Evolutionary conservation across 371 early-diverging fungal species (phyloP).

Genomic region (Catenaria anguillulae): DNA sequence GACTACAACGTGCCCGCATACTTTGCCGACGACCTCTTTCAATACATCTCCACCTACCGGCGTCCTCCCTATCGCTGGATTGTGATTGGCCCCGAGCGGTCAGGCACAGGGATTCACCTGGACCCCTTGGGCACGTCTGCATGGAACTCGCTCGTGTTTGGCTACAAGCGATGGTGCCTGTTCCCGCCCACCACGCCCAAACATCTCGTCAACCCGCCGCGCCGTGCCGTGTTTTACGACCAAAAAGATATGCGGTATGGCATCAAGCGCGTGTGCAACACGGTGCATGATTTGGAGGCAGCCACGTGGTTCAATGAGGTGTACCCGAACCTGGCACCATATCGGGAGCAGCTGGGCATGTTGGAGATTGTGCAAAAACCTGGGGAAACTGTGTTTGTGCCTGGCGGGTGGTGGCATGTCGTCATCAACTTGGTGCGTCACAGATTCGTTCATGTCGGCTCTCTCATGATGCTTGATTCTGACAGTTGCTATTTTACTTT

Average conservation of each 20-base stretch:
- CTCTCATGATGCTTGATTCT: too few species aligned
- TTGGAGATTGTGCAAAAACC: slow-evolving; percentile 57
- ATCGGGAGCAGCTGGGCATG: slow-evolving; percentile 44
- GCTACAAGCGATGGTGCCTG: slow-evolving; percentile 56
- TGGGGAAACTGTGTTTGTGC: slow-evolving; percentile 70
- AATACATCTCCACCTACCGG: slow-evolving; percentile 39
- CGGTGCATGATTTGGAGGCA: slow-evolving; percentile 54
- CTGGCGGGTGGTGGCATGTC: slow-evolving; percentile 70
- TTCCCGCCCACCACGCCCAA: slow-evolving; percentile 50
- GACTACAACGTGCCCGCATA: slow-evolving; percentile 57
- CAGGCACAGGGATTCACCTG: slow-evolving; percentile 38
- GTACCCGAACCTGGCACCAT: slow-evolving; percentile 34
- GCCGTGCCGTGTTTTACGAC: not conserved
- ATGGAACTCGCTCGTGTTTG: slow-evolving; percentile 45
- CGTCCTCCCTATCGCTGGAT: slow-evolving; percentile 53
- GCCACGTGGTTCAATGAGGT: slow-evolving; percentile 62
- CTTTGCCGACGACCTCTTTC: slow-evolving; percentile 60
- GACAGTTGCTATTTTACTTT: too few species aligned
- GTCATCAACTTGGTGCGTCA: slow-evolving; percentile 73
- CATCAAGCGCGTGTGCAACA: slow-evolving; percentile 15
- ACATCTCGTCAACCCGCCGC: slow-evolving; percentile 33
- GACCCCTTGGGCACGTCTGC: slow-evolving; percentile 37
- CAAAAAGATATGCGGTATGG: not conserved
- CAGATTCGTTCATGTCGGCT: too few species aligned
- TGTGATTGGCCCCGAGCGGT: slow-evolving; percentile 44